phyloP scores from a whole-genome alignment of 108 stramenopile genomes.

The Nitzschia sp. region DNA sequence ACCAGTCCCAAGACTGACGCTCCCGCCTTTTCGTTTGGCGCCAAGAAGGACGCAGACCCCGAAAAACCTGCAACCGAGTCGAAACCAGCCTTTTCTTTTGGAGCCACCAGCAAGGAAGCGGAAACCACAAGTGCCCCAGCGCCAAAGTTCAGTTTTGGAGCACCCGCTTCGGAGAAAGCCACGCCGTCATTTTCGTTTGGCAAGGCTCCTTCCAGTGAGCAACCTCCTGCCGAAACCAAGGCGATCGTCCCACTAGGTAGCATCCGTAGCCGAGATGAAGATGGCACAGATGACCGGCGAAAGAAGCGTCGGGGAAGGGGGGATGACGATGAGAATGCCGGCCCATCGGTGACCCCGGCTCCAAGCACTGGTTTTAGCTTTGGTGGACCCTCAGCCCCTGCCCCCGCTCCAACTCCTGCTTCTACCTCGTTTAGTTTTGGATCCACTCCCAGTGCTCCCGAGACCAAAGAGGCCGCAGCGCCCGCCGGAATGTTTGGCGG shows the following conservation, averaged over 20 bases:
- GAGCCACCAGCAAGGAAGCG: neutral
- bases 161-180: neutral
- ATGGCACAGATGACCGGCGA: neutral
- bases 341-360: neutral
- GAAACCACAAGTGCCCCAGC: neutral
- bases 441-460: neutral
- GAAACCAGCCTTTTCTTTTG: slow-evolving; percentile 27
- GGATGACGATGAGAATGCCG: neutral
- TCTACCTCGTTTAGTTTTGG: neutral
- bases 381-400: neutral
- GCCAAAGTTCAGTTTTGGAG: slow-evolving; percentile 5
- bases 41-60: no score
- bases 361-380: slow-evolving; percentile 9
- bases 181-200: slow-evolving; percentile 19
- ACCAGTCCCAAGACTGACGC: no score
- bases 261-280: neutral
- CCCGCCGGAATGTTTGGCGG: neutral
- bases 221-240: neutral
- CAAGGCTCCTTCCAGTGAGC: neutral
- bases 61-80: no score
- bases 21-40: slow-evolving; percentile 19
- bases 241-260: slow-evolving; percentile 2
- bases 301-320: slow-evolving; percentile 3
- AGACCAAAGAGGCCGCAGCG: neutral
- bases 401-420: neutral